Percentiles rank a stretch among this genome's conserved stretches.
Conservation (phyloP, 2,329 filamentous ascomycete species). For the Aureobasidium leucospermi region DNA sequence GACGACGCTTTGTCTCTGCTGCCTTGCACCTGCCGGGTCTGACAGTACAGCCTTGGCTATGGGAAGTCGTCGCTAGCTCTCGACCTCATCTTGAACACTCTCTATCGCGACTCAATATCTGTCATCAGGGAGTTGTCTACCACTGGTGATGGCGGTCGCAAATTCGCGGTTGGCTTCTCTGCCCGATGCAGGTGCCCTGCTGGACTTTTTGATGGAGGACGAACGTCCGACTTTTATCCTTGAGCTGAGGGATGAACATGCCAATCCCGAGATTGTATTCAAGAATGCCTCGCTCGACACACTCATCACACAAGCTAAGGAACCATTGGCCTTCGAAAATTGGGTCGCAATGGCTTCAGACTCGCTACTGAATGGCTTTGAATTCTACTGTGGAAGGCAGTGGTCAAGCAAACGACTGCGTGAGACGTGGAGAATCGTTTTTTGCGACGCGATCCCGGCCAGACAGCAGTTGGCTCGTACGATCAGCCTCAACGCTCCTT, state of each 20-base stretch:
- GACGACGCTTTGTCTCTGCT: not conserved
- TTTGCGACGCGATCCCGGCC: not conserved
- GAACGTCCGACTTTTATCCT: slow-evolving; percentile 8
- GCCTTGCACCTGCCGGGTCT: not conserved
- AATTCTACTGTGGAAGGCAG: not conserved
- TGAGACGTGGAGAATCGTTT: not conserved
- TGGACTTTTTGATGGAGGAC: not conserved
- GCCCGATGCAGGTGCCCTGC: not conserved
- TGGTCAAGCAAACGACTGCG: slow-evolving; percentile 6
- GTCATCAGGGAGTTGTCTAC: not conserved
- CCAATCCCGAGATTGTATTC: not conserved
- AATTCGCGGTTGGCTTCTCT: not conserved
- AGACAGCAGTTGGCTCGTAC: not conserved
- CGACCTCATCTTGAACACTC: too few species aligned
- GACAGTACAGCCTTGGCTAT: not conserved
- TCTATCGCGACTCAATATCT: not conserved
- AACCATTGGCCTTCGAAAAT: not conserved
- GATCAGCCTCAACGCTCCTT: not conserved
- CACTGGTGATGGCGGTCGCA: not conserved
- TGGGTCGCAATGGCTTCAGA: not conserved
- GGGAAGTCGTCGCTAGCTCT: not conserved
- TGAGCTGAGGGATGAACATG: not conserved
- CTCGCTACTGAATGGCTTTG: not conserved
- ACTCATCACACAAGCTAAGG: not conserved
- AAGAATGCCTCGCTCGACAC: not conserved